Evolutionary conservation across 129 eudicot species (phyloP), one percentile per base, ranked within the genome.

Genomic region (Flaveria bidentis): DNA sequence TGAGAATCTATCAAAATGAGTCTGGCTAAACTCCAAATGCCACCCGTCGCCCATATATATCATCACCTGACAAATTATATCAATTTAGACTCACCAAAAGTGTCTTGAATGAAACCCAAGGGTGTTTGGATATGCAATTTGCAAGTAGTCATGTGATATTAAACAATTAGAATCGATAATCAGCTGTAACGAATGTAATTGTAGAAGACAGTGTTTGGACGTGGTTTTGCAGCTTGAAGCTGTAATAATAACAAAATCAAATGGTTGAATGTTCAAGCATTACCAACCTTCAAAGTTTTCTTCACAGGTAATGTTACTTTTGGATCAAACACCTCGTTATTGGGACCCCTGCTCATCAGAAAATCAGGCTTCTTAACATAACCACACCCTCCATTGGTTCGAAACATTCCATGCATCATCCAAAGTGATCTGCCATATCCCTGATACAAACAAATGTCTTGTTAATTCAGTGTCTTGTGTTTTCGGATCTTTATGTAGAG

Each of bases 301-400:
- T 89, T 92, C 65, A 87, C 91, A 5, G 76, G 77, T 78, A 73
- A 69, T 68, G 77, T 53, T 55, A 68, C 73, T 86, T 83, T 86
- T 78, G 93, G 96, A 81, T 92, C 88, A 60, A 92, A 92, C 22
- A 89, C 93, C 77, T 85, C 88, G 15, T 71, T 51, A 45, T 79
- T 47, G 22, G 86, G 86, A 74, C 85, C 88, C 22, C 70, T 78
- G 6, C 30, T 76, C 88, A 87, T 85, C 28, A 92, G 87, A 69
- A 89, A 77, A 69, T 89, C 91, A 0, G 97, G 97, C 65, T 92
- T 92, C 78, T 85, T 89, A 22, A 89, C 82, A 81, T 85, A 92
- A 65, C 97, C 97, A 83, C 97, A 92, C 26, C 93, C 89, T 51
- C 97, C 97, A 79, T 92, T 92, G n/a, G 89, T 67, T 71, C 97